A percentile compares a stretch with the other conserved stretches of the same genome.
Conservation (phyloP, 164 flowering plant genomes). For the Vitis rupestris region DNA sequence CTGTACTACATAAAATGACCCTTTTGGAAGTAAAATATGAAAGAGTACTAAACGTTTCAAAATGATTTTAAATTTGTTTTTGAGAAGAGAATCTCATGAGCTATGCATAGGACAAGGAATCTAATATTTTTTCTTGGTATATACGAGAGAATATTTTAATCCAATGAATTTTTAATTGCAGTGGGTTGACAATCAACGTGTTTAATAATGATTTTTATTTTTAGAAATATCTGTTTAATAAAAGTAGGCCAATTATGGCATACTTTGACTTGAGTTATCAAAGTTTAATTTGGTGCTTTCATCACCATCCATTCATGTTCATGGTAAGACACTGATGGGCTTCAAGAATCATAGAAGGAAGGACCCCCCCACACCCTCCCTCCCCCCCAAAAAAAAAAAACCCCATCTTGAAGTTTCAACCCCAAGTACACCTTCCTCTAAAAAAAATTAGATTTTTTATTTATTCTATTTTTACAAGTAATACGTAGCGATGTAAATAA, state of each 20-base stretch:
- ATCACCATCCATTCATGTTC: neutral
- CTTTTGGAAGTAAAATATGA: too few species aligned
- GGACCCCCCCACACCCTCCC: too few species aligned
- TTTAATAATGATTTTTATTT: neutral
- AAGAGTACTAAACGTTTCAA: too few species aligned
- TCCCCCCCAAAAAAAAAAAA: too few species aligned
- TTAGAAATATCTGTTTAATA: too few species aligned
- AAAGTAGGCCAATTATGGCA: neutral
- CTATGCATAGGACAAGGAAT: slow-evolving; percentile 9
- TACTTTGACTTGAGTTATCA: slow-evolving; percentile 7
- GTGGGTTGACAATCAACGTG: slow-evolving; percentile 5
- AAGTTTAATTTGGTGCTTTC: slow-evolving; percentile 1
- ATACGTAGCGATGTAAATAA: too few species aligned
- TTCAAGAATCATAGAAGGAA: too few species aligned
- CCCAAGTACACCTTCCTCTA: too few species aligned
- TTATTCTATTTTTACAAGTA: too few species aligned
- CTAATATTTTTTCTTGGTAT: slow-evolving; percentile 10
- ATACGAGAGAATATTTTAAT: slow-evolving; percentile 5
- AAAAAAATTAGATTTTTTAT: too few species aligned
- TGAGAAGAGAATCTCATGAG: slow-evolving; percentile 11
- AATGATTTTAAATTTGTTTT: neutral
- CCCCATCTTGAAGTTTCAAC: too few species aligned
- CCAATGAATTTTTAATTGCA: neutral
- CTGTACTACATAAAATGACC: too few species aligned
- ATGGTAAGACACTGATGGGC: neutral